Evolutionary conservation across 2,329 filamentous ascomycete species (phyloP).

Genomic region (Meredithiella fracta): DNA sequence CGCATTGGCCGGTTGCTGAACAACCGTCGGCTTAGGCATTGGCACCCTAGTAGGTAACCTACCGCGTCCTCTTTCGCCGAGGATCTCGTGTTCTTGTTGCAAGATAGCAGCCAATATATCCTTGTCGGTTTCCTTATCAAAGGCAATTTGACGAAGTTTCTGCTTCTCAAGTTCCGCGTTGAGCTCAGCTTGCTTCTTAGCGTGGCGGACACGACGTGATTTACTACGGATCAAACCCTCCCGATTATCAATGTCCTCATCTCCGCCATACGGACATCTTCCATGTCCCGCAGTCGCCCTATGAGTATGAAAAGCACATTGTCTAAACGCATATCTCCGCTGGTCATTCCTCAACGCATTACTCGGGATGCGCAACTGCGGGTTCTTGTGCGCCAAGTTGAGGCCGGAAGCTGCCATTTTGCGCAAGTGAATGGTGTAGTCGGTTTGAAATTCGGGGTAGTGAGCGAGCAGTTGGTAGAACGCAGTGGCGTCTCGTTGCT

Average conservation of each 20-base stretch:
- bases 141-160: not conserved
- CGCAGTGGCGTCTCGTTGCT: constrained; percentile 16
- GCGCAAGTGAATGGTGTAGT: constrained; percentile 35
- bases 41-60: not conserved
- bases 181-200: constrained; percentile 6
- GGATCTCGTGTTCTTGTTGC: not conserved
- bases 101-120: not conserved
- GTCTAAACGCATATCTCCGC: constrained; percentile 42
- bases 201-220: constrained; percentile 6
- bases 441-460: constrained; percentile 30
- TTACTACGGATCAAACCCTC: constrained; percentile 10
- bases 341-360: constrained; percentile 40
- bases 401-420: constrained; percentile 36
- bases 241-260: constrained; percentile 8
- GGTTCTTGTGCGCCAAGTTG: constrained; percentile 41
- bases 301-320: constrained; percentile 45
- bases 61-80: not conserved
- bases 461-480: constrained; percentile 29
- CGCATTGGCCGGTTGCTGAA: not conserved
- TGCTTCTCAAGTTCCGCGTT: constrained; percentile 7
- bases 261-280: constrained; percentile 30
- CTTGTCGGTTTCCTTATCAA: constrained; percentile 1
- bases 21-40: not conserved
- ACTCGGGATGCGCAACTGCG: constrained; percentile 39
- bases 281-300: constrained; percentile 36